Base-by-base conservation (phyloP, 83 land plant species). In the Diphasiastrum complanatum region DNA sequence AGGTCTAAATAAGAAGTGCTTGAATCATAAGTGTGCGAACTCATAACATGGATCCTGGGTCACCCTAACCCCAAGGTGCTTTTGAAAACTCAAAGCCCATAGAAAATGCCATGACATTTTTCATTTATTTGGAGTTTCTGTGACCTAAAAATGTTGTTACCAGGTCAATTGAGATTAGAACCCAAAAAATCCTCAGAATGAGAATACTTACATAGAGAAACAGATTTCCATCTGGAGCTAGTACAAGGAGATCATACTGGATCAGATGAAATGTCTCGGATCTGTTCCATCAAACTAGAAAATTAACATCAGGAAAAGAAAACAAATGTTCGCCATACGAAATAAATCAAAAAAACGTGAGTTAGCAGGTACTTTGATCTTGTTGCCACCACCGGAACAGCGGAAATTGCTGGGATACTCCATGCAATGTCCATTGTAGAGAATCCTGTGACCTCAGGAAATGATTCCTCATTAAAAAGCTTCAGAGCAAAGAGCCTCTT, bases 341-440 rank as follows among this genome's bases (percentile, higher is more conserved):
- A 12, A 11, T 1, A 43, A 25, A 1, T 19, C 1, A 24, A 28
- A 11, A 63, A 11, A 12, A 0, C 30, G 5, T 2, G 23, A 31
- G 3, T 23, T 22, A 19, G 37, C 36, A 30, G 14, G 14, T 47
- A 91, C 99, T 84, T 81, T 52, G 93, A 86, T 10, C 83, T 87
- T 47, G 89, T 86, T 33, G 89, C 87, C 47, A 66, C 62, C 30
- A 95, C 79, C 32, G 99, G 82, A 4, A 81, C 86, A 62, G 97
- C 99, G 34, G 78, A 86, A 69, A 84, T 52, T 23, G 97, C 99
- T 38, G 79, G 72, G 45, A 86, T 75, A 46, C 78, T 90, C 93
- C 90, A 90, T 53, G 90, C 86, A 51, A 78, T 58, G 46, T 80
- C 81, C 33, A 76, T 66, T 31, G 68, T 81, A 37, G 72, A 10